Conservation (phyloP, 2,329 filamentous ascomycete genomes). For the Lasiodiplodia gonubiensis region DNA sequence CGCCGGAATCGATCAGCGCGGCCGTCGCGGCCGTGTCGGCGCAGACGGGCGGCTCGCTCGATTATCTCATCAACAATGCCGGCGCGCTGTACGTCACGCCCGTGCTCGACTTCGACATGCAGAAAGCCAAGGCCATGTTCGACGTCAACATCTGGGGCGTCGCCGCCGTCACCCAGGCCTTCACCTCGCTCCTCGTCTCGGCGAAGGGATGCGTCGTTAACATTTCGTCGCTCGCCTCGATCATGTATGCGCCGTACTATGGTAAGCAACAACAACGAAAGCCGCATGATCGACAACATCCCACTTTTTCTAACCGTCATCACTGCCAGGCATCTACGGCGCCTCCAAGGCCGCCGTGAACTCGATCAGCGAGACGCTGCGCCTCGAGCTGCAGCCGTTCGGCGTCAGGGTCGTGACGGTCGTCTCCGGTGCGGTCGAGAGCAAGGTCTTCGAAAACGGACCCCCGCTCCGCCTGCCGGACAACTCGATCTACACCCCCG, state of each 20-base stretch:
- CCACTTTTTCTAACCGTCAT: not conserved
- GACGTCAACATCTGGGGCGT: conserved; percentile 51
- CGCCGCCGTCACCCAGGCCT: conserved; percentile 47
- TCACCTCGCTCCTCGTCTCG: conserved; percentile 36
- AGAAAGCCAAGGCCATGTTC: not conserved
- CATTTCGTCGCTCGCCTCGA: not conserved
- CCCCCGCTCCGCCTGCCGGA: not conserved
- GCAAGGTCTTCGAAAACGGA: not conserved
- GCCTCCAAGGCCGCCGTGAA: conserved; percentile 47
- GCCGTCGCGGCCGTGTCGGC: not conserved
- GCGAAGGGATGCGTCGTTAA: not conserved
- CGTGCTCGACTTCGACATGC: conserved; percentile 40
- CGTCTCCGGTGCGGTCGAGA: conserved; percentile 32
- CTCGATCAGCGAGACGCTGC: conserved; percentile 37
- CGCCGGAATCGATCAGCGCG: conserved; percentile 26
- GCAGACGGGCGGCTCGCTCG: not conserved
- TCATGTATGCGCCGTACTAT: not conserved
- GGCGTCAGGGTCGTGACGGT: conserved; percentile 36
- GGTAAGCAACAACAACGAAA: not conserved
- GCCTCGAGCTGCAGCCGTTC: conserved; percentile 35
- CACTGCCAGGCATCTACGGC: conserved; percentile 36
- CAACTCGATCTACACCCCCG: not conserved
- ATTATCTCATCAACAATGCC: conserved; percentile 52
- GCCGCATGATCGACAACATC: not conserved
- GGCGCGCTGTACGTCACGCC: conserved; percentile 45